Conservation (phyloP, 2,329 filamentous ascomycete genomes). For the Alternaria rosae region DNA sequence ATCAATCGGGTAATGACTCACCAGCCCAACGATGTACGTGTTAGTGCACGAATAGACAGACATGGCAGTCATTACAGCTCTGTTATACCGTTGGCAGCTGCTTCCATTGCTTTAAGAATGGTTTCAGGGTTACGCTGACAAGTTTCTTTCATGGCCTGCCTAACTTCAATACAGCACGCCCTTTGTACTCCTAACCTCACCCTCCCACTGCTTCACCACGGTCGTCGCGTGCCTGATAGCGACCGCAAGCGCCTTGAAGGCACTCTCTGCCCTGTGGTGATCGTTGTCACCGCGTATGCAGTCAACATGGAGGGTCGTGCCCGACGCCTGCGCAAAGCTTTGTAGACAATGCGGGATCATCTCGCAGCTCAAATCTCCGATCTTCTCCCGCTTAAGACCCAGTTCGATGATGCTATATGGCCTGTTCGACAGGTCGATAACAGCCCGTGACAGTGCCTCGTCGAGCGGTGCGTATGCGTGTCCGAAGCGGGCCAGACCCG, state of each 20-base stretch:
- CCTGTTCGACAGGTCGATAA: conserved; percentile 93
- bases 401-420: conserved; percentile 85
- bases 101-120: too few relatives aligned
- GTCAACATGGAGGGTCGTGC: conserved; percentile 94
- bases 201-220: conserved; percentile 79
- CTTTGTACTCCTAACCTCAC: conserved; percentile 95
- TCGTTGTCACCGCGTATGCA: conserved; percentile 91
- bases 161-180: conserved; percentile 71
- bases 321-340: conserved; percentile 89
- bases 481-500: conserved; percentile 88
- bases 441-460: conserved; percentile 90
- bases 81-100: too few relatives aligned
- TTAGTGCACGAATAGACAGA: too few relatives aligned
- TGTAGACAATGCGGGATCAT: conserved; percentile 97
- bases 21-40: too few relatives aligned
- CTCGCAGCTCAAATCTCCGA: conserved; percentile 86
- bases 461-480: conserved; percentile 92
- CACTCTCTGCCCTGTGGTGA: conserved; percentile 94
- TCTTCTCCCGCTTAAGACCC: conserved; percentile 87
- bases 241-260: conserved; percentile 94
- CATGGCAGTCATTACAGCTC: too few relatives aligned
- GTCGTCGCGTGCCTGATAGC: conserved; percentile 80
- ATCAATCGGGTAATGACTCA: too few relatives aligned
- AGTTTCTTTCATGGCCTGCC: too few relatives aligned
- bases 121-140: too few relatives aligned